Evolutionary conservation across 78 protist species (phyloP), one percentile per base, ranked within the genome.

Genomic region (Mastigamoeba balamuthi): DNA sequence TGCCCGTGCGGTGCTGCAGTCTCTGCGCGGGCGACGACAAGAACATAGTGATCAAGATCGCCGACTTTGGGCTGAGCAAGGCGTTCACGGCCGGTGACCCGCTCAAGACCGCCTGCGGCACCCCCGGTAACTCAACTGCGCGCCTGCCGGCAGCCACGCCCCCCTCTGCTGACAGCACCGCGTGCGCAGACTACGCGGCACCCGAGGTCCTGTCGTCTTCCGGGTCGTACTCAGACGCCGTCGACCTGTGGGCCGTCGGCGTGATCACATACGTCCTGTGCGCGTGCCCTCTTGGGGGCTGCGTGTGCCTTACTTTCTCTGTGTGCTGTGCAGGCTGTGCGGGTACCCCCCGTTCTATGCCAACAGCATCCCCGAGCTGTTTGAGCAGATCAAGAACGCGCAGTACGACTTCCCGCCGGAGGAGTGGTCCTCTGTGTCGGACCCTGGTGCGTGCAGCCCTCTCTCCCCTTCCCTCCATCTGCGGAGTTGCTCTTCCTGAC

Each of bases 281-380:
- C 17, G 63, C 25, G 28, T 42, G 6, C 5, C 40, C 27, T 52
- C 66, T n/a, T 7, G 4, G 23, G 8, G 4, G 6, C 4, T 73
- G 7, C 29, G 23, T 4, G 10, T n/a, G 23, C 58, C 6, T 6
- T 70, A 6, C 4, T 41, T 8, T 6, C 8, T 8, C 66, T 10
- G n/a, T n/a, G n/a, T n/a, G n/a, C n/a, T 4, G 27, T 42, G 6
- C 66, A 73, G 76, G 74, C 28, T 85, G 6, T 78, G 86, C 63
- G 90, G 90, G 68, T 85, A 78, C 83, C 90, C 90, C 38, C 90
- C 90, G 7, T 85, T 85, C 72, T 85, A 85, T 8, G 90, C 84
- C 0, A 72, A 83, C 28, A 63, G 69, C 30, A 79, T 75, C 39
- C 73, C 71, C 38, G 76, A 80, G 6, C 65, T 85, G 71, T 85